Base-by-base conservation (phyloP, 306 rosid genomes). In the Acacia melanoxylon region DNA sequence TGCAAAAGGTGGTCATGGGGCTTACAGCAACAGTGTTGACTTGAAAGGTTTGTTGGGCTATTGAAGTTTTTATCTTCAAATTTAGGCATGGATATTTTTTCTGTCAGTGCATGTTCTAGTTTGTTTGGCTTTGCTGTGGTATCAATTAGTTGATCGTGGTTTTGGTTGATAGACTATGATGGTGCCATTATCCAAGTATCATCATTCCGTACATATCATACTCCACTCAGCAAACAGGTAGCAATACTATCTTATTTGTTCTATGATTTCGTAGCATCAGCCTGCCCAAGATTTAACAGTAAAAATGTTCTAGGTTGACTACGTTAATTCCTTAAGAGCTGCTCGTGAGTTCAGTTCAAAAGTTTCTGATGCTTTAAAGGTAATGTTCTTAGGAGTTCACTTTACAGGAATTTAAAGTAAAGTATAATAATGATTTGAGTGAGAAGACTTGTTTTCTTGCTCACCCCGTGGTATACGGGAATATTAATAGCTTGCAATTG, bases 1-100 rank as follows among this genome's bases (percentile, higher is more conserved):
- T 91, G 98, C 99, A 69, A 95, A 95, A 90, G 99, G 99, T 75
- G 99, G 99, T 87, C 99, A 93, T 61, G 99, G 99, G 83, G 99
- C 98, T 67, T 95, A 92, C 87, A 91, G 97, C 80, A 93, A 87
- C 87, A 95, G 99, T 86, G 94, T 95, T 81, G 97, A 95, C 75
- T 86, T 95, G 76, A 85, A 88, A 90, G 99, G 99, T 93, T 54
- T 73, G 83, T 78, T 80, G 82, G 80, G 86, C 78, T 77, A 76
- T 62, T 68, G 69, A 73, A 17, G 45, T 40, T 54, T 45, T 78
- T 81, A 29, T 24, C 27, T 78, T 54, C 29, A 63, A 68, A 61
- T 74, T 37, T 27, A 59, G 78, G 56, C 49, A 68, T 68, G 76
- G 25, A 27, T 31, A 45, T 22, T 74, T 68, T 12, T 66, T 71